A percentile compares a stretch with the other conserved stretches of the same genome.
phyloP scores from a whole-genome alignment of 2,329 filamentous ascomycete species.

The Beauveria sp. region DNA sequence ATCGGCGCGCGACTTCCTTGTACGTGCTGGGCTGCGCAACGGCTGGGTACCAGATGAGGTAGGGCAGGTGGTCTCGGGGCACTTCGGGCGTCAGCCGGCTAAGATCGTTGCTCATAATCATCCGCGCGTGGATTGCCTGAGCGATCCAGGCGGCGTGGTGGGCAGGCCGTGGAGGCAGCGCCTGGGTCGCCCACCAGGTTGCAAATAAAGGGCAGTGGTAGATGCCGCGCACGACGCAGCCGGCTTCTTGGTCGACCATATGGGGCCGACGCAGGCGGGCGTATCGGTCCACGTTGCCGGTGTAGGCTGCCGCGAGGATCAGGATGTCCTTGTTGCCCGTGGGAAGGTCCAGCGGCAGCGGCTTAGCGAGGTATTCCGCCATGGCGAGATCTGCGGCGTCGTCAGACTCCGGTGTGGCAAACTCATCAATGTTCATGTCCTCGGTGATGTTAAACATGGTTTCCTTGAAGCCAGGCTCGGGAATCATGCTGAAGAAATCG shows the following conservation, averaged over 20 bases:
- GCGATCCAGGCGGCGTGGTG: not conserved
- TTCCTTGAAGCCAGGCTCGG: not conserved
- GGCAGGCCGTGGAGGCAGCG: not conserved
- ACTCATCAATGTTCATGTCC: slow-evolving; percentile 8
- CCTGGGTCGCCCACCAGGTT: not conserved
- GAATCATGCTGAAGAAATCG: not conserved
- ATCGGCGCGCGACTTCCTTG: not conserved
- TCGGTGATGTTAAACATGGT: slow-evolving; percentile 10
- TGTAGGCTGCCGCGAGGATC: slow-evolving; percentile 28
- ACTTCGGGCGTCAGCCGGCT: not conserved
- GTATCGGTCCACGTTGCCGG: slow-evolving; percentile 33
- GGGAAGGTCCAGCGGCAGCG: slow-evolving; percentile 30
- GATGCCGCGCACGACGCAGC: not conserved
- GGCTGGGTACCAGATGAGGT: not conserved
- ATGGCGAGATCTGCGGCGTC: not conserved
- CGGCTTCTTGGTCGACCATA: not conserved
- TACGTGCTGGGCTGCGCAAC: not conserved
- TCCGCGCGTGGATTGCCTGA: not conserved
- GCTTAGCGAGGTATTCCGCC: slow-evolving; percentile 11
- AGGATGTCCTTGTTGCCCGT: slow-evolving; percentile 29
- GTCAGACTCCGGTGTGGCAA: not conserved
- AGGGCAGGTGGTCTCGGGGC: not conserved
- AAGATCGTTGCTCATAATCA: not conserved
- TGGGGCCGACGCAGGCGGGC: slow-evolving; percentile 24
- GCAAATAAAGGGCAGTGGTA: not conserved